These are phyloP conservation scores for Panicum hallii DNA, from an alignment of 202 grass and related monocot genomes.

Conservation along the genomic window DNA sequence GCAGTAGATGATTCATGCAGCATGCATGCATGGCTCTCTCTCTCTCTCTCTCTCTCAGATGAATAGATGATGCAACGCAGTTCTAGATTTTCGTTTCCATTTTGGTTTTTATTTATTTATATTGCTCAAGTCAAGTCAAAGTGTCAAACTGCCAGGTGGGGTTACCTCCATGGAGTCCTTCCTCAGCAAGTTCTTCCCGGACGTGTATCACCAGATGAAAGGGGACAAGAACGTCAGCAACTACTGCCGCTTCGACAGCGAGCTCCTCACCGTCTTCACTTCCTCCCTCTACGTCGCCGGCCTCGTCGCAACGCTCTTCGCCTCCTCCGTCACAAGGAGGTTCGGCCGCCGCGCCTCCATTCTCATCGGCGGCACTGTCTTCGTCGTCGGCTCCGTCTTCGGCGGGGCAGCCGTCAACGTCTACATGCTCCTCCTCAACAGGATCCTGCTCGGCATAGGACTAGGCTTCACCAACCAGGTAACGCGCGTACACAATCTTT, in stretches of 20 bases:
- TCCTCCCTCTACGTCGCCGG: constrained; percentile 93
- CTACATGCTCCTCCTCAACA: constrained; percentile 84
- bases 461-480: constrained; percentile 96
- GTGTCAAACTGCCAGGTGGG: constrained; percentile 53
- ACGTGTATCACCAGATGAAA: constrained; percentile 73
- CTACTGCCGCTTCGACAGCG: constrained; percentile 94
- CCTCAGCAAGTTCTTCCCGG: constrained; percentile 79
- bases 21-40: neutral
- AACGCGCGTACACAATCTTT: too few species aligned
- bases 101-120: too few species aligned
- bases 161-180: constrained; percentile 88
- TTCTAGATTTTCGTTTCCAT: too few species aligned
- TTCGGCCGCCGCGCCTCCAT: constrained; percentile 83
- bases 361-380: constrained; percentile 67
- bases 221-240: constrained; percentile 64
- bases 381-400: constrained; percentile 71
- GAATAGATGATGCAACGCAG: too few species aligned
- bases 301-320: constrained; percentile 76
- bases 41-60: too few species aligned
- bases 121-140: neutral
- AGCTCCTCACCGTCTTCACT: constrained; percentile 85
- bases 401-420: constrained; percentile 71
- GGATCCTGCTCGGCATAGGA: constrained; percentile 82
- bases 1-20: constrained; percentile 18
- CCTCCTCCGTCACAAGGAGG: constrained; percentile 63